Conservation (phyloP, 495 filamentous ascomycete genomes). For the Trichoderma gamsii region DNA sequence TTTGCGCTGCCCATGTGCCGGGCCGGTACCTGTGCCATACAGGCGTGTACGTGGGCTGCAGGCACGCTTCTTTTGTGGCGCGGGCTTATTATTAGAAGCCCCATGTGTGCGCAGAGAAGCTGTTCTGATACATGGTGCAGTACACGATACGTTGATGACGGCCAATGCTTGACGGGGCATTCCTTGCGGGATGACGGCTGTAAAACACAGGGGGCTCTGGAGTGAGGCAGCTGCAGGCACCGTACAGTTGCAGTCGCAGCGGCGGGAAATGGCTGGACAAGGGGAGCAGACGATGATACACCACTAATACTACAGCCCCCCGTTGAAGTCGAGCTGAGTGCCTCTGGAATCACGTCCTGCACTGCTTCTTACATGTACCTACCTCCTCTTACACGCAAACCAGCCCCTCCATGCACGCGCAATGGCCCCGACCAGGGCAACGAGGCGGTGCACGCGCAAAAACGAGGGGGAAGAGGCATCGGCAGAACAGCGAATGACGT, state of each 20-base stretch:
- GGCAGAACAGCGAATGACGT: conserved; percentile 5
- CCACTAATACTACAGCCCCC: too few relatives aligned
- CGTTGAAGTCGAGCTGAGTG: too few relatives aligned
- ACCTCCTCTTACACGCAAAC: not conserved
- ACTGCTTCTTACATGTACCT: too few relatives aligned
- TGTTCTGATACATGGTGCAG: not conserved
- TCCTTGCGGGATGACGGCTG: too few relatives aligned
- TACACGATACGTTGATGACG: too few relatives aligned
- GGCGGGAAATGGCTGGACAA: too few relatives aligned
- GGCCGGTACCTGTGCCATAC: not conserved
- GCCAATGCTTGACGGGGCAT: too few relatives aligned
- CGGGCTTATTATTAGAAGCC: not conserved
- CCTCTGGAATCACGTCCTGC: too few relatives aligned
- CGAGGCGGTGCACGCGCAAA: not conserved
- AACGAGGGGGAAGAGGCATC: not conserved
- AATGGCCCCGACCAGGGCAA: not conserved
- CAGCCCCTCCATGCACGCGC: not conserved
- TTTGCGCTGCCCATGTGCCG: not conserved
- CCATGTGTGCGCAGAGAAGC: not conserved
- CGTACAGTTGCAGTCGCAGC: too few relatives aligned
- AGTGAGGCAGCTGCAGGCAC: too few relatives aligned
- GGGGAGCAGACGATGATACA: too few relatives aligned
- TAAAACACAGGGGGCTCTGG: too few relatives aligned
- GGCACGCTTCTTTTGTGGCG: not conserved
- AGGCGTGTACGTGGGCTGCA: not conserved